Percentiles rank a stretch among this genome's conserved stretches.
These are phyloP conservation scores for Laburnicola sp. DNA, from an alignment of 2,329 filamentous ascomycete species.

Conservation along the genomic window DNA sequence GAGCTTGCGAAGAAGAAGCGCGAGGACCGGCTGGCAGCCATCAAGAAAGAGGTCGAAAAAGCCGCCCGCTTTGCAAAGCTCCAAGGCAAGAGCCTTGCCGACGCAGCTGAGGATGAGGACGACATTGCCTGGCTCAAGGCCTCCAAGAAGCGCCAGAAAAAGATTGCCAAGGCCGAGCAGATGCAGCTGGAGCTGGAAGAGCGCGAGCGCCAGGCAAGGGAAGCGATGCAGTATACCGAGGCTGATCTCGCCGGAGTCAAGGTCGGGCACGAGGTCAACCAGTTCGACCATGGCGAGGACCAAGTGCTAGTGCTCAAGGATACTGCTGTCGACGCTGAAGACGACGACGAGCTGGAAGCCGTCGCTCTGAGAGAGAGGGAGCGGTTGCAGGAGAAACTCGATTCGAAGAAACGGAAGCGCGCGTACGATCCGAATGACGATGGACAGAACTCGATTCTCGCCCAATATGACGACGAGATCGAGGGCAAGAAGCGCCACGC, in stretches of 20 bases:
- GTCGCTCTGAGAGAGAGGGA: slow-evolving; percentile 71
- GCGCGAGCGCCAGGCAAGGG: slow-evolving; percentile 65
- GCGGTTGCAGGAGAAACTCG: slow-evolving; percentile 72
- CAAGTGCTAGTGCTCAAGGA: slow-evolving; percentile 96
- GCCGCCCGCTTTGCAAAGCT: slow-evolving; percentile 76
- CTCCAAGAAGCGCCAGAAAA: slow-evolving; percentile 92
- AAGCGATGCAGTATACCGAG: slow-evolving; percentile 71
- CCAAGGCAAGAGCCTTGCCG: slow-evolving; percentile 82
- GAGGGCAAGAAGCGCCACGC: slow-evolving; percentile 83
- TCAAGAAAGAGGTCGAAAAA: slow-evolving; percentile 84
- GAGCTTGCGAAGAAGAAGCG: slow-evolving; percentile 72
- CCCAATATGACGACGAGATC: slow-evolving; percentile 96
- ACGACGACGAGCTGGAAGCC: slow-evolving; percentile 88
- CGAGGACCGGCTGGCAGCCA: slow-evolving; percentile 76
- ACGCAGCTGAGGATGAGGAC: slow-evolving; percentile 70
- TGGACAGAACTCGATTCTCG: slow-evolving; percentile 69
- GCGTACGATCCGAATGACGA: slow-evolving; percentile 84
- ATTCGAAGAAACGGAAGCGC: slow-evolving; percentile 86
- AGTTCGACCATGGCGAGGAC: slow-evolving; percentile 79
- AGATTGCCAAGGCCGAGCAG: slow-evolving; percentile 73
- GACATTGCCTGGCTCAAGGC: slow-evolving; percentile 84
- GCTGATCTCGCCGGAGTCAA: slow-evolving; percentile 87
- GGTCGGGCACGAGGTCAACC: slow-evolving; percentile 82
- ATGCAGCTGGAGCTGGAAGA: slow-evolving; percentile 77
- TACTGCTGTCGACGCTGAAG: slow-evolving; percentile 77